Conservation (phyloP, 164 flowering plant genomes). For the Magnolia kwangsiensis region DNA sequence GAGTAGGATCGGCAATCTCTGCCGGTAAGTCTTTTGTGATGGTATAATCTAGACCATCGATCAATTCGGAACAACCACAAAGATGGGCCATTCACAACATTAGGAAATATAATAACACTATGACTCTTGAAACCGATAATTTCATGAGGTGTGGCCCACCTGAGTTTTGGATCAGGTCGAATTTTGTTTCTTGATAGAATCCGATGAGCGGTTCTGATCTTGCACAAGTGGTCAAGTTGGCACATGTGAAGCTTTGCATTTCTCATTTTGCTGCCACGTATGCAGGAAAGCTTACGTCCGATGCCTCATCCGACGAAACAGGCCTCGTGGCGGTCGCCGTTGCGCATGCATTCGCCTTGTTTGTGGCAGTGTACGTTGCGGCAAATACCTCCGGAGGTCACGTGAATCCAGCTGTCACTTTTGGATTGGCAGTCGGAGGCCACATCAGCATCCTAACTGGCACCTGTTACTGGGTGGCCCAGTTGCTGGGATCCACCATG, state of each 20-base stretch:
- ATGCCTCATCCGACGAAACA: conserved; percentile 31
- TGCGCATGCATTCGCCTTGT: conserved; percentile 60
- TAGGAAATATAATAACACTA: no score
- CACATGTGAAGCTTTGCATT: no score
- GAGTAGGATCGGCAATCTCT: conserved; percentile 62
- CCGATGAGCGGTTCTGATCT: no score
- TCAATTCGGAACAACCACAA: no score
- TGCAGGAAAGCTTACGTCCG: conserved; percentile 48
- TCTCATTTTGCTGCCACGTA: neutral
- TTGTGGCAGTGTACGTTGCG: conserved; percentile 53
- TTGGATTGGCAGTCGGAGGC: conserved; percentile 71
- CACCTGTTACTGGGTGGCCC: conserved; percentile 69
- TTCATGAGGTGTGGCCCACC: no score
- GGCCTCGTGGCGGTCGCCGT: conserved; percentile 44
- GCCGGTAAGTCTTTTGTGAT: conserved; percentile 29
- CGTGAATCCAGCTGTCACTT: conserved; percentile 86
- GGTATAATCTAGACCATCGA: neutral
- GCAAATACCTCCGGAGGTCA: conserved; percentile 68
- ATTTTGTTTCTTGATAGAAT: no score
- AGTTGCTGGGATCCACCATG: conserved; percentile 58
- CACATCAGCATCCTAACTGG: conserved; percentile 56
- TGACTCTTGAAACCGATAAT: no score
- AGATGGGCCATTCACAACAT: no score
- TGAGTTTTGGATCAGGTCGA: no score
- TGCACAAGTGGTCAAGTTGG: no score